phyloP scores from a whole-genome alignment of 2,329 filamentous ascomycete genomes.

The Colletotrichum sp. region DNA sequence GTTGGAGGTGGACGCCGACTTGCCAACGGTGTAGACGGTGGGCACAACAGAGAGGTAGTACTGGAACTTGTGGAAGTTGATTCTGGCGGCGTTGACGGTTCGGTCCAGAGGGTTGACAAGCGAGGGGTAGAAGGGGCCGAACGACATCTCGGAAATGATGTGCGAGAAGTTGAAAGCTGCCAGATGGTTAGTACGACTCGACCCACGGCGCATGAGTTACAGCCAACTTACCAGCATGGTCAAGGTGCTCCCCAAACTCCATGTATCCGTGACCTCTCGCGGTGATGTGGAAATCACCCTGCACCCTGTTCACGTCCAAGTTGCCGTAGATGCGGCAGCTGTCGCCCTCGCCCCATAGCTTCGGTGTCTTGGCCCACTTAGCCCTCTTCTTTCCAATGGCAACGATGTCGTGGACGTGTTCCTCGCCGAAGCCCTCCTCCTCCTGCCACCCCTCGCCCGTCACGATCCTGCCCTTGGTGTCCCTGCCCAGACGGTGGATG shows the following conservation, averaged over 20 bases:
- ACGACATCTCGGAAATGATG: slow-evolving; percentile 93
- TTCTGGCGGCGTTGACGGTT: slow-evolving; percentile 77
- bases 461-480: slow-evolving; percentile 58
- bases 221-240: slow-evolving; percentile 72
- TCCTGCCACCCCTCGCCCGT: slow-evolving; percentile 66
- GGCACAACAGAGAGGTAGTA: slow-evolving; percentile 97
- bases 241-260: slow-evolving; percentile 79
- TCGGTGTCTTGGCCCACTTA: slow-evolving; percentile 79
- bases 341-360: slow-evolving; percentile 64
- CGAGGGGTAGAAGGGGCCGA: slow-evolving; percentile 94
- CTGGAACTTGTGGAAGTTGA: slow-evolving; percentile 94
- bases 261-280: slow-evolving; percentile 94
- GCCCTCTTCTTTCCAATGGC: slow-evolving; percentile 67
- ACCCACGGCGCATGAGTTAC: background rate
- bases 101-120: slow-evolving; percentile 93
- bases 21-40: slow-evolving; percentile 81
- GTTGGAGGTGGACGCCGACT: slow-evolving; percentile 43
- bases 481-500: slow-evolving; percentile 63
- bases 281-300: slow-evolving; percentile 98
- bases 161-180: slow-evolving; percentile 97
- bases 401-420: slow-evolving; percentile 92
- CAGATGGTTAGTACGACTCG: background rate
- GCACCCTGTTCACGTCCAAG: slow-evolving; percentile 92
- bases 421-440: slow-evolving; percentile 75
- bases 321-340: slow-evolving; percentile 90